Conservation (phyloP, 2,329 filamentous ascomycete genomes). For the Fusarium mexicanum region DNA sequence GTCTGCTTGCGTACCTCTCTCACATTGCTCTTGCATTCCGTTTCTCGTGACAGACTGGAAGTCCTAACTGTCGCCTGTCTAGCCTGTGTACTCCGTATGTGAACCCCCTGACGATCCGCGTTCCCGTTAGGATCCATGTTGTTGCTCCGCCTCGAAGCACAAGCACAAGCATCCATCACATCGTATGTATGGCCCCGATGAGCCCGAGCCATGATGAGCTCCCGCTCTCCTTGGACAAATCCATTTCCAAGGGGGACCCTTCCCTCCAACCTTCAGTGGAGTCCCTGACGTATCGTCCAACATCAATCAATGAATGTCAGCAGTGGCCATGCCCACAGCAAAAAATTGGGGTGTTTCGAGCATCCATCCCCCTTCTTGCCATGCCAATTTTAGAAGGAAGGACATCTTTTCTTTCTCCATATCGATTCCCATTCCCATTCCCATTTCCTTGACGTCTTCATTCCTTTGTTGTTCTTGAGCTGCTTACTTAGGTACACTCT, state of each 20-base stretch:
- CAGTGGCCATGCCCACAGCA: slow-evolving; percentile 15
- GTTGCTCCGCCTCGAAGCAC: slow-evolving; percentile 3
- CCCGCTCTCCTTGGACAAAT: slow-evolving; percentile 14
- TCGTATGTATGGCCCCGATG: not conserved
- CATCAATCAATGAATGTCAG: not conserved
- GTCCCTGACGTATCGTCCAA: slow-evolving; percentile 26
- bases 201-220: slow-evolving; percentile 4
- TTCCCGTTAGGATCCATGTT: not conserved
- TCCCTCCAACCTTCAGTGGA: slow-evolving; percentile 17
- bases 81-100: not conserved
- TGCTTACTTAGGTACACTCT: not conserved
- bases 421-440: not conserved
- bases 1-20: not conserved
- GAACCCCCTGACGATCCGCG: slow-evolving; percentile 9
- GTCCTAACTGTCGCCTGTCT: not conserved
- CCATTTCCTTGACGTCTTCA: not conserved
- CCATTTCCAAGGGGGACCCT: slow-evolving; percentile 25
- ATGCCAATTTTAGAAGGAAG: slow-evolving; percentile 13
- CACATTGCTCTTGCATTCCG: not conserved
- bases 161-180: not conserved
- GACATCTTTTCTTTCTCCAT: not conserved
- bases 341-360: slow-evolving; percentile 13
- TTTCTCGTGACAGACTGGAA: not conserved
- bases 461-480: not conserved
- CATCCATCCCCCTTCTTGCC: slow-evolving; percentile 1